A percentile compares a stretch with the other conserved stretches of the same genome.
These are phyloP conservation scores for Vicia faba DNA, from an alignment of 306 rosid species.

Conservation along the genomic window DNA sequence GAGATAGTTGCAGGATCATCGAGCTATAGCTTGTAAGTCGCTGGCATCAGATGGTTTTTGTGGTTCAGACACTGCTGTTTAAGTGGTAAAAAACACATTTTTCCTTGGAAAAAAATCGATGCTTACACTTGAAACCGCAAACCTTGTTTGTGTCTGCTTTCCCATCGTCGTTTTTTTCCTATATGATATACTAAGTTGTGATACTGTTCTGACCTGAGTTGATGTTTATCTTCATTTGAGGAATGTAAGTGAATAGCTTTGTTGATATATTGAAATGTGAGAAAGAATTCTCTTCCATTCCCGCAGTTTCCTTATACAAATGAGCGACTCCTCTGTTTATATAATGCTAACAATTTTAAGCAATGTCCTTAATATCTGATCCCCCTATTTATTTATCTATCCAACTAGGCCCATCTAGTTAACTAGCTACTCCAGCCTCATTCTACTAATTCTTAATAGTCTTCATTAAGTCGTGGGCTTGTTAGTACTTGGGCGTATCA, in stretches of 20 bases:
- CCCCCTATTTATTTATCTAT: background rate
- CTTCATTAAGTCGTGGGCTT: background rate
- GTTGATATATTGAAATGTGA: background rate
- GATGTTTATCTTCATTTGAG: background rate
- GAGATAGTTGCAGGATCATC: background rate
- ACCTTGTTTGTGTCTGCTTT: background rate
- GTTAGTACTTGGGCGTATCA: background rate
- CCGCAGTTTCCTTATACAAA: background rate
- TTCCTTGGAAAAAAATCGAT: no score
- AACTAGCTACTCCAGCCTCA: background rate
- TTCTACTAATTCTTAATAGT: background rate
- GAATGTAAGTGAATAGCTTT: background rate
- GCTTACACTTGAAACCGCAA: no score
- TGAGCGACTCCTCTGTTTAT: background rate
- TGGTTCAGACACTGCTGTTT: no score
- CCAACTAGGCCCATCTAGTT: background rate
- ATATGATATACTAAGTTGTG: background rate
- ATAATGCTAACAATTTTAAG: background rate
- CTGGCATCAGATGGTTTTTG: background rate
- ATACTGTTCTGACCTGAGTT: background rate
- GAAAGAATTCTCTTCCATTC: background rate
- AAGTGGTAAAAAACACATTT: background rate
- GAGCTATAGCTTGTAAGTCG: background rate
- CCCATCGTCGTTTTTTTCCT: background rate
- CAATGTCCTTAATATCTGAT: background rate